Base-by-base conservation (phyloP, 2,329 filamentous ascomycete species). In the Scopulariopsis brevicaulis region DNA sequence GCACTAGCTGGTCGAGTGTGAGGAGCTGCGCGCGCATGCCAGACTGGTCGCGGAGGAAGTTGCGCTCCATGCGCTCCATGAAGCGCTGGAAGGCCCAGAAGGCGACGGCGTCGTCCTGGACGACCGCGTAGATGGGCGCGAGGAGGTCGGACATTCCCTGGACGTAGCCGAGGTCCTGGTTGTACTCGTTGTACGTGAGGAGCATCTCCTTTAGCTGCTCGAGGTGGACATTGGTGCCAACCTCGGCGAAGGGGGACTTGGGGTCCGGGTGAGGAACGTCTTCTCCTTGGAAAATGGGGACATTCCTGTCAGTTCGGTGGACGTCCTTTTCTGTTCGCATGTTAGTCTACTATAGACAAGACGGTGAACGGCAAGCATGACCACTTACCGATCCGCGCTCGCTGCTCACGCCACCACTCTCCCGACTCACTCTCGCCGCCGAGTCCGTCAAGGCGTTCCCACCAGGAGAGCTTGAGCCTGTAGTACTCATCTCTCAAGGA, bases 151-250 rank as follows among this genome's bases (percentile, higher is more conserved):
- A 96, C 94, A 99, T 99, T 61, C 94, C 94, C 74, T 99, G 94
- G 1, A 99, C 94, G 68, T 99, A 99, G 54, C 95, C 94, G 2
- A 99, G 81, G 59, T 94, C 90, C 60, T 85, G 89, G 74, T 99
- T 99, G 73, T 95, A 95, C 73, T 99, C 94, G 69, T 99, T 97
- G 71, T 99, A 99, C 0, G 94, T 97, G 20, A 99, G 80, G 0
- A 99, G 85, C 89, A 99, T 96, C 69, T 99, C 94, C 74, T 99
- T 99, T 83, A 99, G 89, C 74, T 99, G 94, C 72, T 99, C 94
- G 62, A 99, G 81, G 71, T 99, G 94, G 6, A 96, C 92, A 66
- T 99, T 99, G 53, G 94, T 99, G 62, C 94, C 94, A 4, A 86
- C 83, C 52, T 92, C 89, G 14, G 93, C 90, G 70, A 97, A 99